phyloP scores from a whole-genome alignment of 495 filamentous ascomycete species.

The Penicillium ucsense region DNA sequence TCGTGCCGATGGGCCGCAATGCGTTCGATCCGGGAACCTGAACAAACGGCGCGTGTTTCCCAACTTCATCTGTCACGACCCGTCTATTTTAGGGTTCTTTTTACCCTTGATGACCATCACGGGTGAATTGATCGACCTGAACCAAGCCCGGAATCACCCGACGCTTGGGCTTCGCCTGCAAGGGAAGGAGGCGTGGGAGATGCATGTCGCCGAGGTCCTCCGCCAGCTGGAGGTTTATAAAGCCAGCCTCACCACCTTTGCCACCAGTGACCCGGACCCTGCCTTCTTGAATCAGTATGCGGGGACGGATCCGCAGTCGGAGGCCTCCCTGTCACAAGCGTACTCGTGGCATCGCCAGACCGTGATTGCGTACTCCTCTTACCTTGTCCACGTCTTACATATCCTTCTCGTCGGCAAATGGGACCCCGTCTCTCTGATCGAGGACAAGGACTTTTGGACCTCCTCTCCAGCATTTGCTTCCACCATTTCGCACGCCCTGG shows the following conservation, averaged over 20 bases:
- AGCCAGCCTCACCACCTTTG: slow-evolving; percentile 73
- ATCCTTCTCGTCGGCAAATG: slow-evolving; percentile 79
- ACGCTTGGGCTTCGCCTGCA: slow-evolving; percentile 73
- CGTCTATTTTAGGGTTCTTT: slow-evolving; percentile 89
- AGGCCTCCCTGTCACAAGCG: slow-evolving; percentile 31
- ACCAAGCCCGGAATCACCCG: slow-evolving; percentile 83
- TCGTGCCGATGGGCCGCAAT: slow-evolving; percentile 38
- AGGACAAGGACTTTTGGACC: slow-evolving; percentile 85
- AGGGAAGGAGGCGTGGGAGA: slow-evolving; percentile 67
- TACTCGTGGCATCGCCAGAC: slow-evolving; percentile 70
- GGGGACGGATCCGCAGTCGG: slow-evolving; percentile 31
- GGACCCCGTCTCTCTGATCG: slow-evolving; percentile 77
- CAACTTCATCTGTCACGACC: slow-evolving; percentile 74
- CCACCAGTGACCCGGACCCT: slow-evolving; percentile 34
- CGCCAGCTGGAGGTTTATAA: slow-evolving; percentile 75
- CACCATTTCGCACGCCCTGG: slow-evolving; percentile 69
- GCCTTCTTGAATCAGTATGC: slow-evolving; percentile 13
- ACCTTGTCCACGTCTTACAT: slow-evolving; percentile 75
- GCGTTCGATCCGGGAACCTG: slow-evolving; percentile 34
- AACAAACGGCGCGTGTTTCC: slow-evolving; percentile 57
- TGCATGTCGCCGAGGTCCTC: slow-evolving; percentile 67
- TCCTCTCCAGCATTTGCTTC: slow-evolving; percentile 73
- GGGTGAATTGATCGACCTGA: slow-evolving; percentile 83
- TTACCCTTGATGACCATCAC: slow-evolving; percentile 91
- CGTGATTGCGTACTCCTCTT: slow-evolving; percentile 83